phyloP scores from a whole-genome alignment of 1,139 yeast species.

The Debaryomycetaceae sp. region DNA sequence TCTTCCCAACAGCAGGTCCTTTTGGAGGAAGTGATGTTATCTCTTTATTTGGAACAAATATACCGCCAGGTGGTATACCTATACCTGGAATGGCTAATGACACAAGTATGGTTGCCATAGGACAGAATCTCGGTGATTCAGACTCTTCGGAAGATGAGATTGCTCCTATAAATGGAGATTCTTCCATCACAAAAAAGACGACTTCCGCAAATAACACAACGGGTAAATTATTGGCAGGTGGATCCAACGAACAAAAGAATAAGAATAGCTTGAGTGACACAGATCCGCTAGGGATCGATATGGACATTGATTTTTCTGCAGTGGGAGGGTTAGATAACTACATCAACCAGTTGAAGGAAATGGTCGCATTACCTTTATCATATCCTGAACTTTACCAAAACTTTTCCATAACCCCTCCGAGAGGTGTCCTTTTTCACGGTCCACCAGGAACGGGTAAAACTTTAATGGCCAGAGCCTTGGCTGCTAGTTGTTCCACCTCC shows the following conservation, averaged over 20 bases:
- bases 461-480: conserved; percentile 94
- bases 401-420: conserved; percentile 91
- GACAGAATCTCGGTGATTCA: conserved; percentile 50
- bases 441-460: conserved; percentile 99
- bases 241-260: conserved; percentile 35
- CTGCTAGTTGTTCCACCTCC: conserved; percentile 88
- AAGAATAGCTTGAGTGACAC: conserved; percentile 81
- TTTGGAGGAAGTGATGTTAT: conserved; percentile 91
- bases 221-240: conserved; percentile 35
- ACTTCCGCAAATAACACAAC: conserved; percentile 17
- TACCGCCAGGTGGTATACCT: conserved; percentile 50
- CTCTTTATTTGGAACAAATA: conserved; percentile 67
- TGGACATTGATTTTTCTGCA: conserved; percentile 83
- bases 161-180: conserved; percentile 37
- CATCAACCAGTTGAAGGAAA: conserved; percentile 89
- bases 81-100: conserved; percentile 32
- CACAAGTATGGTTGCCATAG: conserved; percentile 45
- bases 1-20: conserved; percentile 96
- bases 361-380: conserved; percentile 90
- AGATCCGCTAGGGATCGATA: conserved; percentile 93
- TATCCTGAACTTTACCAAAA: conserved; percentile 93
- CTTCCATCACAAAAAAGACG: conserved; percentile 19
- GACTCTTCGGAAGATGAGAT: conserved; percentile 71
- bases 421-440: conserved; percentile 97
- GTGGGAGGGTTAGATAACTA: conserved; percentile 93